Base-by-base conservation (phyloP, 148 eudicot genomes). In the Talinum fruticosum region DNA sequence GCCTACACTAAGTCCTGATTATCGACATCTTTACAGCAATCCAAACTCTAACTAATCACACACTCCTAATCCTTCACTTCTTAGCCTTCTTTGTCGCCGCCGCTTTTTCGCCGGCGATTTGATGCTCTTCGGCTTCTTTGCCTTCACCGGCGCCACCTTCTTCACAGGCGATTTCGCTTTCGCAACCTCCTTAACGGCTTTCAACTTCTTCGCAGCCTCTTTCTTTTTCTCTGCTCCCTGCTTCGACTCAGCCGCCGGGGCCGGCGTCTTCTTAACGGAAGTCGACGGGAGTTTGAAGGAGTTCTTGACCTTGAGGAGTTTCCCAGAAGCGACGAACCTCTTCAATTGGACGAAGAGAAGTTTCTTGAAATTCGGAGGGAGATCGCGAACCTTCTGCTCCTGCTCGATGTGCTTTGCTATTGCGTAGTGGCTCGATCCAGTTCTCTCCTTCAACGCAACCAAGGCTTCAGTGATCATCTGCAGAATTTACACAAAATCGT, bases 401-500 rank as follows among this genome's bases (percentile, higher is more conserved):
- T 91, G 93, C 54, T 91, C 98, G 1, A 91, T 91, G 83, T 87
- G 89, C 79, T 93, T 93, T 1, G 89, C 85, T n/a, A 93, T 90
- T 14, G 98, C 96, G 57, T 86, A 74, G 66, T 83, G 90, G 75
- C 98, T 93, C 36, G 98, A 93, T 10, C 98, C 98, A 1, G 92
- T 87, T 79, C 89, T 78, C 80, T 93, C 98, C 81, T 93, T 93
- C 72, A 93, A 69, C 5, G 96, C n/a, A 8, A 76, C 53, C 51
- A 93, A 73, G 15, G 98, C 98, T 8, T 89, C 91, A 26, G 83
- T 82, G 33, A 93, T 85, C 98, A 93, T 93, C 98, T 93, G 75
- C 8, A 41, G 37, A 26, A 71, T 44, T 53, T 7, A 73, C 28
- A 32, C 37, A 30, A 8, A 30, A 73, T 30, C 12, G 6, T 18